Percentiles rank a stretch among this genome's conserved stretches.
These are phyloP conservation scores for Colletotrichum plurivorum DNA, from an alignment of 2,329 filamentous ascomycete genomes.

Conservation along the genomic window DNA sequence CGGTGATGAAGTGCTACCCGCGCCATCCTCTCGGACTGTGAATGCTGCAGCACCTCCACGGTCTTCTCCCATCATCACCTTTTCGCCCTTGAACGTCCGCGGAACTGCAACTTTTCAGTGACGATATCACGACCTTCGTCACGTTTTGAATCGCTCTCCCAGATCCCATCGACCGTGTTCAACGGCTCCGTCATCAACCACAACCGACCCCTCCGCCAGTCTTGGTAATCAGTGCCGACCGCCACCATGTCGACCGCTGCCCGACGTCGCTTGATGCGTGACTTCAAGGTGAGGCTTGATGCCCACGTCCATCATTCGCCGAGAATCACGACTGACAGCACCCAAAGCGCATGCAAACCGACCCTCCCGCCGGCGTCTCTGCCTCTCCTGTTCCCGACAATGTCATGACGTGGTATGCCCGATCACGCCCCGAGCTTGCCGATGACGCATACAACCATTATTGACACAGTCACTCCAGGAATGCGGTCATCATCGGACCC, in stretches of 20 bases:
- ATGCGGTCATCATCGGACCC: slow-evolving; percentile 97
- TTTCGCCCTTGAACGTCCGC: background rate
- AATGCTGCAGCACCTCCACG: slow-evolving; percentile 1
- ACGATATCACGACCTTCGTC: background rate
- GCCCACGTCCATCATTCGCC: background rate
- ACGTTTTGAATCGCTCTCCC: background rate
- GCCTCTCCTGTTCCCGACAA: slow-evolving; percentile 96
- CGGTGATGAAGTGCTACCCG: slow-evolving; percentile 38
- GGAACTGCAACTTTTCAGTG: slow-evolving; percentile 11
- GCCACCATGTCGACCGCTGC: slow-evolving; percentile 85
- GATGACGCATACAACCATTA: background rate
- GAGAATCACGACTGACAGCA: slow-evolving; percentile 21
- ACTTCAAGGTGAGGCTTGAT: slow-evolving; percentile 85
- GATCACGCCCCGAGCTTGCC: slow-evolving; percentile 4
- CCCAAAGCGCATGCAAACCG: slow-evolving; percentile 95
- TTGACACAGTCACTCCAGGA: slow-evolving; percentile 70
- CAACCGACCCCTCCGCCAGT: slow-evolving; percentile 11
- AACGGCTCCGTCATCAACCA: background rate
- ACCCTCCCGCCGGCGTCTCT: slow-evolving; percentile 96
- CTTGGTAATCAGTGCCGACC: slow-evolving; percentile 32
- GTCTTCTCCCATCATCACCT: slow-evolving; percentile 12
- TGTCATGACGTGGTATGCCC: slow-evolving; percentile 91
- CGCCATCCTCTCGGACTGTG: slow-evolving; percentile 32
- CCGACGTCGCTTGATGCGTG: slow-evolving; percentile 96
- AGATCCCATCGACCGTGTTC: too few species aligned